These are phyloP conservation scores for Annulohypoxylon nitens DNA, from an alignment of 495 filamentous ascomycete species.

Conservation along the genomic window DNA sequence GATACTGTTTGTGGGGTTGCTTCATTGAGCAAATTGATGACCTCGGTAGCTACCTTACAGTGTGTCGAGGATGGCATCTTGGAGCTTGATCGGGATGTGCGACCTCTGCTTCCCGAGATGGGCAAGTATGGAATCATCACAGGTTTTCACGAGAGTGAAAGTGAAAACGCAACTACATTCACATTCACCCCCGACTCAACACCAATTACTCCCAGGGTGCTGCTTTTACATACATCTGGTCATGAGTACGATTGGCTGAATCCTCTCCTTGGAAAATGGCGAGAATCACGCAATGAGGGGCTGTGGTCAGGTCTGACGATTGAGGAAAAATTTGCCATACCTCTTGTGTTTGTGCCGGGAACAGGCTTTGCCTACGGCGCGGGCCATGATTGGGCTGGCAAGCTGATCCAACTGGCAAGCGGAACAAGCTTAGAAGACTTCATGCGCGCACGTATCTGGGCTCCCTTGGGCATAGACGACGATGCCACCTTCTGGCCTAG, in stretches of 20 bases:
- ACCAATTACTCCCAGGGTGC: neutral
- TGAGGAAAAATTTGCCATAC: neutral
- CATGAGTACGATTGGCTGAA: neutral
- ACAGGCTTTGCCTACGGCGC: neutral
- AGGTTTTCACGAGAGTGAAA: neutral
- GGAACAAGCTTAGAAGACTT: neutral
- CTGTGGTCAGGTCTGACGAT: neutral
- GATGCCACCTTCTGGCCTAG: neutral
- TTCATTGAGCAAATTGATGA: neutral
- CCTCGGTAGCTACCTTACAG: neutral
- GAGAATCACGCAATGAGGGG: neutral
- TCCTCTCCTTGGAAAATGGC: neutral
- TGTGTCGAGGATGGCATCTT: neutral
- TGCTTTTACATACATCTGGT: neutral
- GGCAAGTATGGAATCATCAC: neutral
- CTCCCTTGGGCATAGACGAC: neutral
- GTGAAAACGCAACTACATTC: neutral
- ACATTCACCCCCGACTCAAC: neutral
- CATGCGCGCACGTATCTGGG: neutral
- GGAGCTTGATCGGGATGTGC: neutral
- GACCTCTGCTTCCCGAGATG: neutral
- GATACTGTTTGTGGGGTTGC: neutral
- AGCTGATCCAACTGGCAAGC: neutral
- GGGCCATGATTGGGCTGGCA: neutral
- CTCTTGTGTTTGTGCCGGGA: neutral